Percentiles rank a stretch among this genome's conserved stretches.
Evolutionary conservation across 768 basidiomycete genomes (phyloP).

Genomic region (Pleurotus citrinopileatus): DNA sequence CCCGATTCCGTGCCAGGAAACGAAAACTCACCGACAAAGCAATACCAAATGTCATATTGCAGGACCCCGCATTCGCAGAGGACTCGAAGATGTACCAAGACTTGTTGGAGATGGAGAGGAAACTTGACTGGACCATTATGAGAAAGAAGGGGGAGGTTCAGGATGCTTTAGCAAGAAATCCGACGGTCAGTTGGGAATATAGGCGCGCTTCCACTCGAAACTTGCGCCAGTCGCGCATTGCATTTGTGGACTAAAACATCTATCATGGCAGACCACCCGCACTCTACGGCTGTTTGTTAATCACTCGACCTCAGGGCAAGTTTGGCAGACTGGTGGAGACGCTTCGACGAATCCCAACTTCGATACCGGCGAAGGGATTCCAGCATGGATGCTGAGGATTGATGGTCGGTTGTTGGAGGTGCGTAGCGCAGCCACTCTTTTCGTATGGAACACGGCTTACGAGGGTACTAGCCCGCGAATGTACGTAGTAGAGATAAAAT

Average conservation of each 20-base stretch:
- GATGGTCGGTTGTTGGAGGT: conserved; percentile 88
- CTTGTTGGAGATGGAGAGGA: conserved; percentile 84
- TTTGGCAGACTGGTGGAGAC: conserved; percentile 72
- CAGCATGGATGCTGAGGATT: conserved; percentile 84
- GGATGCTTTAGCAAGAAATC: conserved; percentile 75
- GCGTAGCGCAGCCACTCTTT: conserved; percentile 18
- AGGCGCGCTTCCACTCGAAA: too few relatives aligned
- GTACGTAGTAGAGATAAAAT: conserved; percentile 62
- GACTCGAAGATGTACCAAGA: conserved; percentile 88
- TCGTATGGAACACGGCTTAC: conserved; percentile 3
- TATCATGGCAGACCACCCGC: conserved; percentile 60
- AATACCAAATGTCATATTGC: conserved; percentile 72
- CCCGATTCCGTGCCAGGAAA: conserved; percentile 47
- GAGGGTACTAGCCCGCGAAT: conserved; percentile 45
- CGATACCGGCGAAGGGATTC: conserved; percentile 86
- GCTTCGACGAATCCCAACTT: conserved; percentile 46
- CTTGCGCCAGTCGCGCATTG: background rate
- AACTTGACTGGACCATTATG: conserved; percentile 93
- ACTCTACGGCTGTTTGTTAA: conserved; percentile 85
- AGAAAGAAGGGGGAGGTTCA: conserved; percentile 89
- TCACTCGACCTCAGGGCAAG: conserved; percentile 81
- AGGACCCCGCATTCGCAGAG: conserved; percentile 70
- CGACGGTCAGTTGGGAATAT: conserved; percentile 55
- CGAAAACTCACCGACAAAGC: conserved; percentile 79
- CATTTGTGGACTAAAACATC: background rate